Evolutionary conservation across 768 basidiomycete genomes (phyloP), one percentile per base, ranked within the genome.

Genomic region (Austroboletus festivus): DNA sequence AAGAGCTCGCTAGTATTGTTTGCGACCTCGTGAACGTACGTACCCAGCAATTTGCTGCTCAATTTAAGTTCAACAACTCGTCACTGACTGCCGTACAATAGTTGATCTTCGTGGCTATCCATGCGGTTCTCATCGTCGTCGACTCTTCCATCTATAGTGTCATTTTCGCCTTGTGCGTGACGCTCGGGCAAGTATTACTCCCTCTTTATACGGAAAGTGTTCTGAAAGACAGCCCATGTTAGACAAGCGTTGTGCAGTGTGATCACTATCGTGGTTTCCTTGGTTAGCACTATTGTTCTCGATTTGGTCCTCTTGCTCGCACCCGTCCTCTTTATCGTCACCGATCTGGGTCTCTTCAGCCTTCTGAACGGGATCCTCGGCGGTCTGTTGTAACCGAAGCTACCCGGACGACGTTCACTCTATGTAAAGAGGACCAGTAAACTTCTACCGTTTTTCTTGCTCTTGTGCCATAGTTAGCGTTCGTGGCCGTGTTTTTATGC

Each of bases 101-200:
- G 54, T 48, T 56, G 31, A 3, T 57, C 48, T 46, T 57, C 33
- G 9, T 18, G 2, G 42, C 51, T 16, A 1, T 19, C 2, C n/a
- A 8, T 2, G 51, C 47, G 11, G 50, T 49, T 20, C 55, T 57
- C 12, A 20, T 28, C 20, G 43, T 56, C 3, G 54, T 53, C 19
- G 30, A 56, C 22, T 0, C 11, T 5, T 11, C 35, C 1, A 47
- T 56, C 37, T 26, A 30, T 5, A 13, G 37, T 18, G 0, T 45
- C 24, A 37, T 56, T 26, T 24, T 12, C 11, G 2, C 9, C 4
- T 30, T 57, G 21, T 15, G 38, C 15, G 15, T 30, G n/a, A 8
- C 24, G 21, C 50, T 56, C 26, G 45, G 42, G 54, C 33, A 23
- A 33, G 47, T 48, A 39, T 19, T 12, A 16, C 20, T 34, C n/a